Evolutionary conservation across 2,329 filamentous ascomycete species (phyloP).

Genomic region (Trichophyton mentagrophytes): DNA sequence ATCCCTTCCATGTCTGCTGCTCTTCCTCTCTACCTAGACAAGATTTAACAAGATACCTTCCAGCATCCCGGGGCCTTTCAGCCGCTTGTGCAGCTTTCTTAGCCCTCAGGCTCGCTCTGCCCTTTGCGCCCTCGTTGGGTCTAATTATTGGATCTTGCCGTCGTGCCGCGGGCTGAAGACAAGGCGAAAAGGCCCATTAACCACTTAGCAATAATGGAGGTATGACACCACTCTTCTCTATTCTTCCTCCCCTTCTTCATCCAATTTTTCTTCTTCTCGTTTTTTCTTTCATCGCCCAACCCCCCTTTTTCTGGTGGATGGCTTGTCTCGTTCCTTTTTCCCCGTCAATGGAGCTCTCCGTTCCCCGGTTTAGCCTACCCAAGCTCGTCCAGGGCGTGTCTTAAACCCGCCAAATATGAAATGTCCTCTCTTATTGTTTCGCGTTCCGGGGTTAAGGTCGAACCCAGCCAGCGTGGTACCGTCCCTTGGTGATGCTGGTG

Average conservation of each 20-base stretch:
- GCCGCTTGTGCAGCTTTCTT: background rate
- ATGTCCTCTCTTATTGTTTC: conserved; percentile 3
- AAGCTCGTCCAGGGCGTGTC: background rate
- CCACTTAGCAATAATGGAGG: conserved; percentile 12
- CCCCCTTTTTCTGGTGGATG: background rate
- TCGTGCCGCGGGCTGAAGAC: conserved; percentile 3
- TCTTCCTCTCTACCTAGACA: no score
- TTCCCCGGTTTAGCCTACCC: conserved; percentile 4
- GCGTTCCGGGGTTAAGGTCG: background rate
- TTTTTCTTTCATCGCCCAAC: conserved; percentile 1
- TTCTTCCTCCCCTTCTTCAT: background rate
- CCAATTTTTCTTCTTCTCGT: background rate
- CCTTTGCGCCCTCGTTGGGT: background rate
- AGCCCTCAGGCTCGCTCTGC: background rate
- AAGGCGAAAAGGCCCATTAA: background rate
- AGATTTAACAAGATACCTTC: no score
- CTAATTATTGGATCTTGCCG: conserved; percentile 9
- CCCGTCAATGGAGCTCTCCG: background rate
- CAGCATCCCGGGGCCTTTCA: background rate
- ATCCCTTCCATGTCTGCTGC: no score
- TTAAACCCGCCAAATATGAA: background rate
- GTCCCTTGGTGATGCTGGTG: background rate
- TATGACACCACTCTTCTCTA: conserved; percentile 12
- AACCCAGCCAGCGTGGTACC: background rate
- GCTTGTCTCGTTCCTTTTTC: conserved; percentile 2